Conservation (phyloP, 345 rosid genomes). For the Ailanthus altissimus region DNA sequence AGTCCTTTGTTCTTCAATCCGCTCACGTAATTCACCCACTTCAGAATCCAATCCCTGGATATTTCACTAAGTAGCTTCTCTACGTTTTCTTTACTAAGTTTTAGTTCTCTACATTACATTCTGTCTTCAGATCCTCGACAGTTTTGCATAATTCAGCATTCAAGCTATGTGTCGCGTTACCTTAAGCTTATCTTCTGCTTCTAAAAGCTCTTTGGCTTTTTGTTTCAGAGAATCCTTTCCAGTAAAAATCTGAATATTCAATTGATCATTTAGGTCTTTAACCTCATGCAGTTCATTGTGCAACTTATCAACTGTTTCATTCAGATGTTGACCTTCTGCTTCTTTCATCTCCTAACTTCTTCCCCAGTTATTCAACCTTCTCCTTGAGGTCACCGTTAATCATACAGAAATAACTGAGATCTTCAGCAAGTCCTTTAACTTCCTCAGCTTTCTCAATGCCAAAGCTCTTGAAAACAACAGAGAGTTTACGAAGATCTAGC, state of each 20-base stretch:
- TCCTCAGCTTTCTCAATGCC: conserved; percentile 57
- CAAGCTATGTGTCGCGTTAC: conserved; percentile 51
- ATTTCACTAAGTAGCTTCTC: conserved; percentile 51
- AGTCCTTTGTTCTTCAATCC: conserved; percentile 50
- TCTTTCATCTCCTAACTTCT: conserved; percentile 52
- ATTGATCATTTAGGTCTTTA: conserved; percentile 53
- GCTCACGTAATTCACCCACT: conserved; percentile 39
- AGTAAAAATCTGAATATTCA: conserved; percentile 50
- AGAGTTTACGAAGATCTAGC: conserved; percentile 44
- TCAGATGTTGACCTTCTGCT: conserved; percentile 43
- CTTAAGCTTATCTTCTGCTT: conserved; percentile 68
- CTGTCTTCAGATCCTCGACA: conserved; percentile 64
- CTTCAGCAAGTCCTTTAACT: conserved; percentile 47
- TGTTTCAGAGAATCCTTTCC: conserved; percentile 56
- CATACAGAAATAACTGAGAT: conserved; percentile 36
- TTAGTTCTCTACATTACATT: conserved; percentile 56
- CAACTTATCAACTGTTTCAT: conserved; percentile 50
- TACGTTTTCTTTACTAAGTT: conserved; percentile 33
- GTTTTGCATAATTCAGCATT: conserved; percentile 55
- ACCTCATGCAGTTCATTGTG: conserved; percentile 55
- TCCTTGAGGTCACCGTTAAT: conserved; percentile 44
- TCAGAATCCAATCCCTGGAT: conserved; percentile 50
- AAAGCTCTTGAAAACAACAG: conserved; percentile 53
- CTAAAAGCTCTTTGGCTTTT: conserved; percentile 60
- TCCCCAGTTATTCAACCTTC: conserved; percentile 49